Evolutionary conservation across 257 asterid species (phyloP).

Genomic region (Solanum rostratum): DNA sequence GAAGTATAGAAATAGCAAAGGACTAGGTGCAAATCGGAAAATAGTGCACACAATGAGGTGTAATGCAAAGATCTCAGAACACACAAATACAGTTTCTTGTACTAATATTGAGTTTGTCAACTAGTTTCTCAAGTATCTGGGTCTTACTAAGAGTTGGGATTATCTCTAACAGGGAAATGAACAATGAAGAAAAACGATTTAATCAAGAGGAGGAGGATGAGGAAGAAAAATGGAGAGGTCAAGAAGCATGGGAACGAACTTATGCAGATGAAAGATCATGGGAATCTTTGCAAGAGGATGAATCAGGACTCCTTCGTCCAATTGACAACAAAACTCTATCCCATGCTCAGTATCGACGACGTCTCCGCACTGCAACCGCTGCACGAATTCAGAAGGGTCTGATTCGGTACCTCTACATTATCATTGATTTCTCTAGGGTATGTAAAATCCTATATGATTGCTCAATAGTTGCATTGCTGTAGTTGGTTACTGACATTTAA

Average conservation of each 20-base stretch:
- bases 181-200: constrained; percentile 30
- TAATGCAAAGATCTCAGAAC: not conserved
- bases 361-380: constrained; percentile 61
- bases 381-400: constrained; percentile 84
- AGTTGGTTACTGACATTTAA: not conserved
- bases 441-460: not conserved
- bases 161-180: constrained; percentile 15
- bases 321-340: constrained; percentile 73
- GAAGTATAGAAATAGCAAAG: not conserved
- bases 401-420: constrained; percentile 69
- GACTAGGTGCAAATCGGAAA: not conserved
- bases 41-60: not conserved
- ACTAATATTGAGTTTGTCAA: not conserved
- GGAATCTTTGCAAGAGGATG: constrained; percentile 98
- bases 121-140: not conserved
- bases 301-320: constrained; percentile 87
- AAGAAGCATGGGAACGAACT: constrained; percentile 84
- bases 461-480: not conserved
- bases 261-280: constrained; percentile 94
- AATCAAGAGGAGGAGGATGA: constrained; percentile 66
- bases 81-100: not conserved
- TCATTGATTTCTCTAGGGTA: constrained; percentile 87
- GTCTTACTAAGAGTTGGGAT: not conserved
- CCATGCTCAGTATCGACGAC: constrained; percentile 87
- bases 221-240: constrained; percentile 50